Evolutionary conservation across 176 grass and related monocot species (phyloP), one percentile per base, ranked within the genome.

Genomic region (Lolium multiflorum): DNA sequence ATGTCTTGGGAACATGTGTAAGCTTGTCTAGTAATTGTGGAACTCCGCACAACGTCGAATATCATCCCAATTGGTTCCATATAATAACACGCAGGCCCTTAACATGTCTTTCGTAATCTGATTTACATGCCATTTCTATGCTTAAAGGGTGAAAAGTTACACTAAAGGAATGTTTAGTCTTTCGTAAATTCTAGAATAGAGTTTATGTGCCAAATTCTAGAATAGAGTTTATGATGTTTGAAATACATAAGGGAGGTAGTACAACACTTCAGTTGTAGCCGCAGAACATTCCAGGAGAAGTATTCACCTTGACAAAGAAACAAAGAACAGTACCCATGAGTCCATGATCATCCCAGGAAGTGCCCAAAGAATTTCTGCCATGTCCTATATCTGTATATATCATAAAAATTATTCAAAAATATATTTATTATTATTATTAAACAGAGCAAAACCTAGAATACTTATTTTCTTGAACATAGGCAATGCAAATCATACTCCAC

Each of bases 381-480:
- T 56, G 16, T 56, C 52, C 52, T 56, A 56, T 18, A 18, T 56
- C 52, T 17, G 13, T 3, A 56, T 43, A 43, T 43, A 43, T 43
- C 41, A 43, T 43, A 1, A 43, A 56, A 56, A 18, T 20, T 56
- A 50, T 50, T 50, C 48, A 50, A 50, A 55, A 6, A 18, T 1
- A 18, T 17, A 55, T 18, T 68, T 43, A 43, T 16, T 18, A 17
- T 38, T 16, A 18, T 37, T 37, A 43, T 41, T 43, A 41, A 39
- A 43, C 37, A n/a, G 37, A 71, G 17, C 67, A 71, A 41, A 28
- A 69, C 15, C 17, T 21, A 31, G 15, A 25, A 16, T 31, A 46
- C 18, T 72, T 72, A 9, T 72, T 72, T 47, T 18, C 20, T 72
- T 72, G 41, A 72, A 22, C 66, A 69, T 69, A 39, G 35, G 39